Evolutionary conservation across 306 rosid species (phyloP).

Genomic region (Lathyrus oleraceus): DNA sequence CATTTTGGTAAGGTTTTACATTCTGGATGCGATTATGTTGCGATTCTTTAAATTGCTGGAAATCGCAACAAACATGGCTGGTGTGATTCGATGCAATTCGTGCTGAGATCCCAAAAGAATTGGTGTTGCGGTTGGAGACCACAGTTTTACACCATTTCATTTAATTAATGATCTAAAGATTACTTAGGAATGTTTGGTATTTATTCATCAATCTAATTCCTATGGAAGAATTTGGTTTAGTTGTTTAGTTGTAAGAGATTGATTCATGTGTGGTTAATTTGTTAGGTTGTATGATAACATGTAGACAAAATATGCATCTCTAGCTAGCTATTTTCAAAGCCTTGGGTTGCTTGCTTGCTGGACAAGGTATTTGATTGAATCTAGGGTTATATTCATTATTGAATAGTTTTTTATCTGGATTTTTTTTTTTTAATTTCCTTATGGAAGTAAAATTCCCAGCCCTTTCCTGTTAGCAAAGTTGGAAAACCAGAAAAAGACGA

Average conservation of each 20-base stretch:
- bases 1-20: slow-evolving; percentile 7
- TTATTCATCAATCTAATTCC: not conserved
- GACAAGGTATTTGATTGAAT: slow-evolving; percentile 24
- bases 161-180: slow-evolving; percentile 23
- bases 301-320: slow-evolving; percentile 11
- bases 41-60: not conserved
- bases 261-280: slow-evolving; percentile 10
- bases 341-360: slow-evolving; percentile 13
- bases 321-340: slow-evolving; percentile 27
- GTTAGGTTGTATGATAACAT: slow-evolving; percentile 24
- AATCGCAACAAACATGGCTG: not conserved
- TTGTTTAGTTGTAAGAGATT: slow-evolving; percentile 1
- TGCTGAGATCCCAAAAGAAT: not conserved
- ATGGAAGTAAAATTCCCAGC: slow-evolving; percentile 5
- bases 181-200: not conserved
- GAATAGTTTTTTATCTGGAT: slow-evolving; percentile 5
- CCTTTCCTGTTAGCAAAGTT: slow-evolving; percentile 25
- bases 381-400: slow-evolving; percentile 3
- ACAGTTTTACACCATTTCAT: slow-evolving; percentile 14
- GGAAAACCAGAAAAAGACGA: slow-evolving; percentile 1
- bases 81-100: not conserved
- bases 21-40: not conserved
- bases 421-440: slow-evolving; percentile 19
- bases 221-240: slow-evolving; percentile 14
- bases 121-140: not conserved